phyloP scores from a whole-genome alignment of 169 alveolate species.

The Plasmodium knowlesi region DNA sequence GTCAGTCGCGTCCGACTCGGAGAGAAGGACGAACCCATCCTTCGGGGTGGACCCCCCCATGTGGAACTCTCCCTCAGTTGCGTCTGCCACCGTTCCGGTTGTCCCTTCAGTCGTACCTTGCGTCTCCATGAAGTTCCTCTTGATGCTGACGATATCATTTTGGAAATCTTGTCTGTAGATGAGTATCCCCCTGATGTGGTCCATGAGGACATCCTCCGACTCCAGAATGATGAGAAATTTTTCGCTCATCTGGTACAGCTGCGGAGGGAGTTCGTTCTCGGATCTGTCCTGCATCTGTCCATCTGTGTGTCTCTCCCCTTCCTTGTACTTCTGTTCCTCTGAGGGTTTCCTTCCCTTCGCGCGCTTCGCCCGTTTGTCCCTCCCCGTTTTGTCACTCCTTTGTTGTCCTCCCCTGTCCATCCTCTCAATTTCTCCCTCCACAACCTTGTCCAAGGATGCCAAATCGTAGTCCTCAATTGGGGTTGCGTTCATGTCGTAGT shows the following conservation, averaged over 20 bases:
- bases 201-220: slow-evolving; percentile 13
- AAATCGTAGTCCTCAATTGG: not conserved
- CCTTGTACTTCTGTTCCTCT: no score
- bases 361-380: not conserved
- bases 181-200: slow-evolving; percentile 16
- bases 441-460: not conserved
- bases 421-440: not conserved
- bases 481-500: not conserved
- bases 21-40: not conserved
- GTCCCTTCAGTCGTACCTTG: not conserved
- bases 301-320: not conserved
- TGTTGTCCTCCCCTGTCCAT: not conserved
- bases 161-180: slow-evolving; percentile 42
- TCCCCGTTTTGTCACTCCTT: not conserved
- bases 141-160: slow-evolving; percentile 8
- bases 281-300: not conserved
- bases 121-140: not conserved
- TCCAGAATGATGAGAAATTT: slow-evolving; percentile 19
- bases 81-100: not conserved
- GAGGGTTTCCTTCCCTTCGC: no score
- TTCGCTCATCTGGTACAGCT: slow-evolving; percentile 18
- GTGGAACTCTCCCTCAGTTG: not conserved
- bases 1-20: slow-evolving; percentile 15
- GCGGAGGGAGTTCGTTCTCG: not conserved
- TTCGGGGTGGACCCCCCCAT: not conserved